These are phyloP conservation scores for Cordyceps militaris DNA, from an alignment of 2,329 filamentous ascomycete genomes.

Conservation along the genomic window DNA sequence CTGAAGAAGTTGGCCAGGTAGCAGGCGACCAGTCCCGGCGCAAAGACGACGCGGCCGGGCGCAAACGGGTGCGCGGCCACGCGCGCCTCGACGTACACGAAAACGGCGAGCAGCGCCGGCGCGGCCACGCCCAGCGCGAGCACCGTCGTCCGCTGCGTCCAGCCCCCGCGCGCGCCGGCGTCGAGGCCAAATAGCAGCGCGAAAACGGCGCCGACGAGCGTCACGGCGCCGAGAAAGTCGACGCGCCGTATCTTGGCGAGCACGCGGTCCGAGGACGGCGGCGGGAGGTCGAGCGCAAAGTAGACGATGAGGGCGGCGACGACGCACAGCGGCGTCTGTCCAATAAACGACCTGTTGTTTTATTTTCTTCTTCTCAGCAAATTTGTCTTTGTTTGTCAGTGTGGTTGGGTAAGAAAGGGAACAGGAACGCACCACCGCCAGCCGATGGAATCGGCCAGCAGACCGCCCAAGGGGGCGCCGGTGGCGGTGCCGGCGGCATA, in stretches of 20 bases:
- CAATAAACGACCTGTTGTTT: constrained; percentile 55
- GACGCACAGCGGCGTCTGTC: constrained; percentile 62
- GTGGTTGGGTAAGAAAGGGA: neutral
- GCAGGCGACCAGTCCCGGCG: constrained; percentile 57
- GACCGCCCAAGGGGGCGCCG: constrained; percentile 64
- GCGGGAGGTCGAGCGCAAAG: constrained; percentile 56
- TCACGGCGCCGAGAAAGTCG: constrained; percentile 65
- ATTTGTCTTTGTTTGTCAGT: neutral
- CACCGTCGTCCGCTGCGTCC: constrained; percentile 53
- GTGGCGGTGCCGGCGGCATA: constrained; percentile 60
- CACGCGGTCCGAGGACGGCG: constrained; percentile 55
- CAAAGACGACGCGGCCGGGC: constrained; percentile 65
- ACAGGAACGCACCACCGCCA: constrained; percentile 62
- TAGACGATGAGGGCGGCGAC: constrained; percentile 58
- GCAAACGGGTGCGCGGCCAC: constrained; percentile 67
- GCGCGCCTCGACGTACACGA: constrained; percentile 61
- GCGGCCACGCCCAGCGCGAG: constrained; percentile 45
- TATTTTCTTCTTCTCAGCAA: neutral
- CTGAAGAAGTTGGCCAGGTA: constrained; percentile 69
- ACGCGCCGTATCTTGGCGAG: constrained; percentile 57
- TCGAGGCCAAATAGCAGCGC: constrained; percentile 64
- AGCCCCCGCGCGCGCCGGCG: constrained; percentile 64
- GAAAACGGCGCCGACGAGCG: constrained; percentile 59
- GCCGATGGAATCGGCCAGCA: constrained; percentile 65
- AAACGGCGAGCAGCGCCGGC: constrained; percentile 54